Percentiles rank a stretch among this genome's conserved stretches.
phyloP scores from a whole-genome alignment of 2,329 filamentous ascomycete genomes.

The Aspergillus fijiensis region DNA sequence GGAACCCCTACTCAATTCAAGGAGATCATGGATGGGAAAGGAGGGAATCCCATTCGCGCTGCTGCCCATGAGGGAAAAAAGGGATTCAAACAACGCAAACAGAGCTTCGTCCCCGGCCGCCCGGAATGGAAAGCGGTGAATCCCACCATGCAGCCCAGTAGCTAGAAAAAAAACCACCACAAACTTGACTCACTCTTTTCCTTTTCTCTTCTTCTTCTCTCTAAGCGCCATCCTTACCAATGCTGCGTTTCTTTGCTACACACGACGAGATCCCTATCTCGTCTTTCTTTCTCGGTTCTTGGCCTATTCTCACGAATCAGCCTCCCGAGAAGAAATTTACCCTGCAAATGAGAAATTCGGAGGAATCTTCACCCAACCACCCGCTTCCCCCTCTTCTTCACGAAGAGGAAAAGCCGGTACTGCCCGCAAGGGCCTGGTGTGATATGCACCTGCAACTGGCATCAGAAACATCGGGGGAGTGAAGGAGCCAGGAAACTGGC shows the following conservation, averaged over 20 bases:
- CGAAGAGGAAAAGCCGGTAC: constrained; percentile 41
- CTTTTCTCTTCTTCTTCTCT: constrained; percentile 40
- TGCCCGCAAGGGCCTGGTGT: constrained; percentile 87
- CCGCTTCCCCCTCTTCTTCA: constrained; percentile 35
- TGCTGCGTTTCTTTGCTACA: constrained; percentile 96
- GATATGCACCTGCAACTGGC: constrained; percentile 78
- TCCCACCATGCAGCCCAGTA: constrained; percentile 5
- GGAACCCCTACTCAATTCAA: neutral
- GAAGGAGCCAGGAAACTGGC: constrained; percentile 22
- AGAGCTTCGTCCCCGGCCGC: neutral
- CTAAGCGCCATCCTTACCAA: constrained; percentile 80
- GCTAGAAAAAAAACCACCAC: constrained; percentile 15
- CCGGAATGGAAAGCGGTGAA: constrained; percentile 19
- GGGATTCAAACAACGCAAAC: neutral
- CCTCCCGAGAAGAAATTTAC: constrained; percentile 21
- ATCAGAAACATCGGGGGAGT: constrained; percentile 83
- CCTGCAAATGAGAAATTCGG: constrained; percentile 96
- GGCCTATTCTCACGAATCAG: constrained; percentile 12
- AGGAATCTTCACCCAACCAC: constrained; percentile 75
- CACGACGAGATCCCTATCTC: constrained; percentile 55
- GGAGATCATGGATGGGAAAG: neutral
- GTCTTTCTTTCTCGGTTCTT: constrained; percentile 22
- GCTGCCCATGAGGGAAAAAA: neutral
- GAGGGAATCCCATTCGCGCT: neutral
- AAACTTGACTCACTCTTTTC: constrained; percentile 19